Evolutionary conservation across 2,329 filamentous ascomycete species (phyloP).

Genomic region (Nectriaceae sp.): DNA sequence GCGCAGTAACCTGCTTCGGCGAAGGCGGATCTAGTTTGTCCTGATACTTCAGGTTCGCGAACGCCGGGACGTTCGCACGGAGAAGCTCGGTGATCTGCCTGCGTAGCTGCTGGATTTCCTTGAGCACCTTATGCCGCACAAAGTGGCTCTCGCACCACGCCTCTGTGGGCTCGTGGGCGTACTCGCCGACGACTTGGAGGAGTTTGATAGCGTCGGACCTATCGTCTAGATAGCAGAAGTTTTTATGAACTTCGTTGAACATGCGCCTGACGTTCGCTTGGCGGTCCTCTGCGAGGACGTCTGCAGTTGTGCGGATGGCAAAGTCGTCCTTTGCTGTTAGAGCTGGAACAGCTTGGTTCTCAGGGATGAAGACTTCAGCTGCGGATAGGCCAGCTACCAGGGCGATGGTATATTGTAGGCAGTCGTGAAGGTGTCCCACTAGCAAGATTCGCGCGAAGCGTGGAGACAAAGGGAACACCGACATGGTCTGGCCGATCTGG

Average conservation of each 20-base stretch:
- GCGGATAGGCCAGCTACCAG: constrained; percentile 87
- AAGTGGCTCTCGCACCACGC: constrained; percentile 82
- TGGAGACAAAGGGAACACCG: constrained; percentile 86
- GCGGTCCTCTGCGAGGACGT: constrained; percentile 71
- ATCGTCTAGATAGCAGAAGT: constrained; percentile 80
- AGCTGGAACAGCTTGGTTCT: constrained; percentile 71
- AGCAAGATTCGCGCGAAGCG: constrained; percentile 91
- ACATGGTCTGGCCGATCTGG: constrained; percentile 76
- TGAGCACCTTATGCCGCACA: constrained; percentile 82
- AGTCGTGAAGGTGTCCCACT: constrained; percentile 79
- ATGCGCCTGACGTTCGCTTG: constrained; percentile 63
- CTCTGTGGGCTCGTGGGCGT: constrained; percentile 72
- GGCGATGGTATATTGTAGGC: constrained; percentile 83
- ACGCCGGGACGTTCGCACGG: constrained; percentile 70
- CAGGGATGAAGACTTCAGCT: constrained; percentile 82
- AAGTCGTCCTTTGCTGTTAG: constrained; percentile 48
- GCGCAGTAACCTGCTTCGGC: constrained; percentile 70
- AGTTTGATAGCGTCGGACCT: constrained; percentile 87
- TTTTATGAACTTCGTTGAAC: constrained; percentile 72
- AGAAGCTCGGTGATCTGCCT: constrained; percentile 82
- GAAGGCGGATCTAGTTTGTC: constrained; percentile 61
- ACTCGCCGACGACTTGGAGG: constrained; percentile 85
- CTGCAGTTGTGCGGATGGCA: constrained; percentile 61
- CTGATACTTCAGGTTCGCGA: constrained; percentile 55
- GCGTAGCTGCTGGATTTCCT: constrained; percentile 82